Base-by-base conservation (phyloP, 345 rosid genomes). In the Brassica cretica region DNA sequence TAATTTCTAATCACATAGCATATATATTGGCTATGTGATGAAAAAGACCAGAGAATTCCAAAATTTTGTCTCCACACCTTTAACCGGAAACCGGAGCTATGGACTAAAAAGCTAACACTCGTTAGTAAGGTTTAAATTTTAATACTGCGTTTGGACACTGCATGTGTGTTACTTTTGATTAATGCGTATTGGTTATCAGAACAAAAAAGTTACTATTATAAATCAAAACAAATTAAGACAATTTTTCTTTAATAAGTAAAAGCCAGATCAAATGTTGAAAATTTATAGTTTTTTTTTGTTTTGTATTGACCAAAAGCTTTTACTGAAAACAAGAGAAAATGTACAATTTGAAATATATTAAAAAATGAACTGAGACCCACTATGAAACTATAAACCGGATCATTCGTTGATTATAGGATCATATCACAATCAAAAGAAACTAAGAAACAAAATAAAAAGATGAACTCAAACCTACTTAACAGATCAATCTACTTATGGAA, bases 401-500 rank as follows among this genome's bases (percentile, higher is more conserved):
- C 55, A 44, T 35, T 35, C 9, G 9, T 35, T 35, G 39, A 33
- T 33, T 6, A 33, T 33, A 33, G 39, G 77, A 66, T 60, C 55
- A 66, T 25, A 25, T 49, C 74, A 68, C 78, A 78, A 71, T 35
- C 70, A 68, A 51, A 78, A 66, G 44, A 35, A 71, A 44, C 62
- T 29, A 37, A 64, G 76, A 71, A 77, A 70, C 55, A 76, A 76
- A 76, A 56, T 70, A 77, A 46, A 49, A 64, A 65, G 66, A 78
- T 64, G 25, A 71, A 71, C 3, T 64, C 72, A 71, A 73, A 68
- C 73, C 81, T 78, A 78, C 64, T 60, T 49, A 73, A 58, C 27
- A 79, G 66, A 70, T 79, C 74, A 73, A 73, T 78, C 78, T 79
- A 78, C 82, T 67, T 60, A 30, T 64, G 55, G 74, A 78, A 37